Evolutionary conservation across 371 early-diverging fungal genomes (phyloP).

Genomic region (Mortierella polycephala): DNA sequence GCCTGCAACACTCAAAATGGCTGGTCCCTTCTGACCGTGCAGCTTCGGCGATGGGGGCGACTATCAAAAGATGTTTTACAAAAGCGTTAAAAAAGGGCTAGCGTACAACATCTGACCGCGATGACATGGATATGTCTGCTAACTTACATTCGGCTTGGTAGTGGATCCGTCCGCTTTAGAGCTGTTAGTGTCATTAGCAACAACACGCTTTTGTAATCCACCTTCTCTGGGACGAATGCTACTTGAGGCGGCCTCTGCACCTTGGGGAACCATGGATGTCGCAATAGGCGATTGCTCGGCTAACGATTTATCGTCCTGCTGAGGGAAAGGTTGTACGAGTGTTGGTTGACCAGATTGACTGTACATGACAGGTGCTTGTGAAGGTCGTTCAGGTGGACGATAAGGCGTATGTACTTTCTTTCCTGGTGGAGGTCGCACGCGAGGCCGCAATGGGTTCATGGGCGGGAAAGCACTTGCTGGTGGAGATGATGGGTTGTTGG

Average conservation of each 20-base stretch:
- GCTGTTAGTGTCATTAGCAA: conserved; percentile 23
- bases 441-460: conserved; percentile 18
- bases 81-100: not conserved
- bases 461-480: conserved; percentile 47
- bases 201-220: conserved; percentile 38
- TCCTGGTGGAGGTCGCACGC: conserved; percentile 51
- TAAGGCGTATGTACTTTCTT: conserved; percentile 39
- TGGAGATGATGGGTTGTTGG: conserved; percentile 49
- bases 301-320: conserved; percentile 6
- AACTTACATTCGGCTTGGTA: conserved; percentile 8
- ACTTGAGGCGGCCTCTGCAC: conserved; percentile 40
- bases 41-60: conserved; percentile 50
- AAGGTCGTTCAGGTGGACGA: conserved; percentile 51
- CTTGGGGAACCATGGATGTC: conserved; percentile 30
- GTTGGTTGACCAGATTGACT: conserved; percentile 42
- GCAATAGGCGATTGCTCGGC: conserved; percentile 10
- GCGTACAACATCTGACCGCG: not conserved
- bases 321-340: conserved; percentile 32
- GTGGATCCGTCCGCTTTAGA: conserved; percentile 12
- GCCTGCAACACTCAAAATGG: conserved; percentile 32
- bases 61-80: conserved; percentile 8
- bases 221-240: conserved; percentile 49
- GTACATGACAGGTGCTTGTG: conserved; percentile 54
- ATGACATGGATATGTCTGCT: not conserved
- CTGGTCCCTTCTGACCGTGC: conserved; percentile 50